A percentile compares a stretch with the other conserved stretches of the same genome.
These are phyloP conservation scores for Sporisorium iseilematis-ciliati DNA, from an alignment of 1,284 basidiomycete species.

Conservation along the genomic window DNA sequence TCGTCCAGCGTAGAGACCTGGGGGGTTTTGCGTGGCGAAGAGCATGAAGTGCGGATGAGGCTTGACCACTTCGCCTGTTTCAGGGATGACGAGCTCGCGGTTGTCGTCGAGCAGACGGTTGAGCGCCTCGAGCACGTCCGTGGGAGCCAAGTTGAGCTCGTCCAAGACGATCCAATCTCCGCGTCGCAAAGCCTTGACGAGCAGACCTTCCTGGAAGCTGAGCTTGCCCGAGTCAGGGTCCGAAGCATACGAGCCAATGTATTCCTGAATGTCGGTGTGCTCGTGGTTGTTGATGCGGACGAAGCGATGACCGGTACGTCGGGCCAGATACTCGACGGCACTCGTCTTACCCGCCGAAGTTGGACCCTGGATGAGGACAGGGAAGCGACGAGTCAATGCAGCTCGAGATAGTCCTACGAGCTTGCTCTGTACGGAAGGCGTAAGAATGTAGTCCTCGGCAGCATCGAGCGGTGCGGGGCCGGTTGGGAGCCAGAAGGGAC, in stretches of 20 bases:
- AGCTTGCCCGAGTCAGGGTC: constrained; percentile 92
- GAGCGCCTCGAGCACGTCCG: constrained; percentile 96
- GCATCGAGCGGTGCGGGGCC: constrained; percentile 76
- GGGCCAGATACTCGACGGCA: constrained; percentile 94
- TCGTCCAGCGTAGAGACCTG: constrained; percentile 95
- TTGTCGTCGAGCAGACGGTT: constrained; percentile 98
- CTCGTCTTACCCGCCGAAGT: constrained; percentile 98
- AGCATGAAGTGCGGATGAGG: constrained; percentile 98
- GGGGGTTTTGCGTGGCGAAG: constrained; percentile 98
- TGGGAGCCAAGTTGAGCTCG: constrained; percentile 96
- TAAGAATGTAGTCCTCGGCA: constrained; percentile 87
- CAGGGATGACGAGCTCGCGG: constrained; percentile 93
- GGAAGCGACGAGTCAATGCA: constrained; percentile 87
- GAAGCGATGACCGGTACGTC: constrained; percentile 92
- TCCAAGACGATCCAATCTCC: constrained; percentile 99
- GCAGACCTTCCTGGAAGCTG: constrained; percentile 87
- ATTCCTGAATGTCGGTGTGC: constrained; percentile 98
- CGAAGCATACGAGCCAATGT: constrained; percentile 95
- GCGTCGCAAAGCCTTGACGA: constrained; percentile 89
- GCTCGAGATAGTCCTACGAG: constrained; percentile 92
- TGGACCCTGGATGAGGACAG: constrained; percentile 96
- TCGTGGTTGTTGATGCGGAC: constrained; percentile 99
- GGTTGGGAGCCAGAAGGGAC: constrained; percentile 88
- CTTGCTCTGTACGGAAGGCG: constrained; percentile 95
- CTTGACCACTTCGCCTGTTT: constrained; percentile 92